A percentile compares a stretch with the other conserved stretches of the same genome.
phyloP scores from a whole-genome alignment of 768 basidiomycete species.

The Suillus brevipes region DNA sequence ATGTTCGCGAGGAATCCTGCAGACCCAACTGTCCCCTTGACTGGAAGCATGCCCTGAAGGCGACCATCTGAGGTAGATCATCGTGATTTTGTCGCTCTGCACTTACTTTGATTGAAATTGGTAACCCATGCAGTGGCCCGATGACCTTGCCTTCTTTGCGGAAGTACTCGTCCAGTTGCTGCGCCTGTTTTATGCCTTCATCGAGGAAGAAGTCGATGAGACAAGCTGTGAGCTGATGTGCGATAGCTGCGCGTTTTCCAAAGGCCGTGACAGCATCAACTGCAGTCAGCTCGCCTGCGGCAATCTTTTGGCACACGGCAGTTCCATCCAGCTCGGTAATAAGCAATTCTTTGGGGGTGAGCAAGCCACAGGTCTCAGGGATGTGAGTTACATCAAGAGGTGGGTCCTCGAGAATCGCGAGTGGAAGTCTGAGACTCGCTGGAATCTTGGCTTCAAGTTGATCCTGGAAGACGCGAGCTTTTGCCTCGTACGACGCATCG shows the following conservation, averaged over 20 bases:
- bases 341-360: constrained; percentile 33
- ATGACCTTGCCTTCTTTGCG: constrained; percentile 37
- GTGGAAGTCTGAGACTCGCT: constrained; percentile 16
- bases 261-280: constrained; percentile 45
- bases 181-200: constrained; percentile 39
- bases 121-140: constrained; percentile 47
- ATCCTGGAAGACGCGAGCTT: constrained; percentile 19
- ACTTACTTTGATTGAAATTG: constrained; percentile 40
- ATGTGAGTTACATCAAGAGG: constrained; percentile 36
- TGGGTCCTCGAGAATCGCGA: constrained; percentile 19
- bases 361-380: constrained; percentile 32
- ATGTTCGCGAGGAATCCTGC: constrained; percentile 34
- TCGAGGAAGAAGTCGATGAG: constrained; percentile 48
- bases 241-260: constrained; percentile 52
- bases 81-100: too few relatives aligned
- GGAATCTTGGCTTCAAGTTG: constrained; percentile 29
- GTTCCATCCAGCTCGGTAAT: constrained; percentile 40
- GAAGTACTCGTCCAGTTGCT: constrained; percentile 43
- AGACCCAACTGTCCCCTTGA: constrained; percentile 42
- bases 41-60: constrained; percentile 38
- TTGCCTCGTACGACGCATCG: constrained; percentile 19
- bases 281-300: constrained; percentile 32
- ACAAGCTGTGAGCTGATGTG: constrained; percentile 46
- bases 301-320: constrained; percentile 29
- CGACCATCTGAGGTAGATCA: background rate